Conservation (phyloP, 2,329 filamentous ascomycete species). For the Verticillium isaacii region DNA sequence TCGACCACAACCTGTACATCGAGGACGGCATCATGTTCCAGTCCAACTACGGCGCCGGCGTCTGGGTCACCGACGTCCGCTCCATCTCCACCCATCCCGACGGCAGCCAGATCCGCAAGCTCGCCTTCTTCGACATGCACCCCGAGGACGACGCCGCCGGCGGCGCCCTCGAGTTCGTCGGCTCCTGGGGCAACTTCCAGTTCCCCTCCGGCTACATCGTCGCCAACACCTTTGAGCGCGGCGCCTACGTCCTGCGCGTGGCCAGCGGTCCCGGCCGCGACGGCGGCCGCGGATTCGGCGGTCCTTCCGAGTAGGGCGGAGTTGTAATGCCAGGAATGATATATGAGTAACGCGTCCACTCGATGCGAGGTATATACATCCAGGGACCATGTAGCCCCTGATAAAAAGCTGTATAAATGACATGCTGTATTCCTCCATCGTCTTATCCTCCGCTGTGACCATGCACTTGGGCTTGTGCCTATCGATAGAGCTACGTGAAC, state of each 20-base stretch:
- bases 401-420: not conserved
- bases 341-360: not conserved
- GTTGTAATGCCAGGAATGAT: not conserved
- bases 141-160: constrained; percentile 38
- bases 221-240: constrained; percentile 44
- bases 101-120: constrained; percentile 31
- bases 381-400: not conserved
- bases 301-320: not conserved
- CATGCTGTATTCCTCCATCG: not conserved
- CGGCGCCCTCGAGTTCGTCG: constrained; percentile 30
- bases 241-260: constrained; percentile 25
- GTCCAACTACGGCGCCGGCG: constrained; percentile 42
- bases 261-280: constrained; percentile 1
- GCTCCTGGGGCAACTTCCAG: constrained; percentile 42
- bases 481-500: too few relatives aligned
- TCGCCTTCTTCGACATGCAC: constrained; percentile 41
- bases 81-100: constrained; percentile 28
- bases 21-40: constrained; percentile 36
- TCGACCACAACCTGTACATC: constrained; percentile 44
- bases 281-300: not conserved
- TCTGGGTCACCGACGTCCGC: constrained; percentile 29
- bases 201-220: constrained; percentile 38
- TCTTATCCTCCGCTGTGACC: not conserved
- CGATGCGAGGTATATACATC: not conserved
- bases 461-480: not conserved